Percentiles rank a stretch among this genome's conserved stretches.
Evolutionary conservation across 306 rosid species (phyloP).

Genomic region (Chamaecrista fasciculata): DNA sequence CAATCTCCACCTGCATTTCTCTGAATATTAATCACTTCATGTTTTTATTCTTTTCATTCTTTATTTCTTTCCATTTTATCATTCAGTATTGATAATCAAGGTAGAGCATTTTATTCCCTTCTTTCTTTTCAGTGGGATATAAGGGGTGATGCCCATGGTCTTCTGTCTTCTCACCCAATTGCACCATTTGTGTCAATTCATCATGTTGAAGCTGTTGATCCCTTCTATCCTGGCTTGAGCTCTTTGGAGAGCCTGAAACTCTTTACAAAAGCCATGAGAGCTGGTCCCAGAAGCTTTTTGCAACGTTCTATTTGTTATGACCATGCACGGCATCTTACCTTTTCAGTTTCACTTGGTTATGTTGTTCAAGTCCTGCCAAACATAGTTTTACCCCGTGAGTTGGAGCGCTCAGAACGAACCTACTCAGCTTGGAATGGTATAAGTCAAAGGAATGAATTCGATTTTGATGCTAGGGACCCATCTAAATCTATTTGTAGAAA

Average conservation of each 20-base stretch:
- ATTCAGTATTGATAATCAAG: conserved; percentile 23
- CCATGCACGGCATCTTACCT: conserved; percentile 41
- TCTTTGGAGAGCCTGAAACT: conserved; percentile 65
- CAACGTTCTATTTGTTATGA: conserved; percentile 77
- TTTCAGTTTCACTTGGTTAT: conserved; percentile 69
- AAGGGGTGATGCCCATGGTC: conserved; percentile 71
- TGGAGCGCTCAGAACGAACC: conserved; percentile 75
- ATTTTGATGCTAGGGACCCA: conserved; percentile 69
- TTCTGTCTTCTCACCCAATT: conserved; percentile 72
- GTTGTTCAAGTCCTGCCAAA: conserved; percentile 62
- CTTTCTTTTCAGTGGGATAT: conserved; percentile 64
- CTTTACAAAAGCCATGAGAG: conserved; percentile 65
- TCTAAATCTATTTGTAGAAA: conserved; percentile 60
- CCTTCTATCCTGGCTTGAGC: conserved; percentile 66
- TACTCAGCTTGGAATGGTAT: conserved; percentile 79
- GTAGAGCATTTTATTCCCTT: neutral
- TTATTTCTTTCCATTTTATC: conserved; percentile 22
- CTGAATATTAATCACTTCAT: neutral
- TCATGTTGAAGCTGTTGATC: conserved; percentile 73
- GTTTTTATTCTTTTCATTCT: neutral
- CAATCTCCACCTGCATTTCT: neutral
- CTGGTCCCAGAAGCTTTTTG: conserved; percentile 59
- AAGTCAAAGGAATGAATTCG: conserved; percentile 55
- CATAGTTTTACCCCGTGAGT: conserved; percentile 64
- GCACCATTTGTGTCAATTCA: conserved; percentile 80